phyloP scores from a whole-genome alignment of 805 yeast species.

The Teunomyces lycoperdinae region DNA sequence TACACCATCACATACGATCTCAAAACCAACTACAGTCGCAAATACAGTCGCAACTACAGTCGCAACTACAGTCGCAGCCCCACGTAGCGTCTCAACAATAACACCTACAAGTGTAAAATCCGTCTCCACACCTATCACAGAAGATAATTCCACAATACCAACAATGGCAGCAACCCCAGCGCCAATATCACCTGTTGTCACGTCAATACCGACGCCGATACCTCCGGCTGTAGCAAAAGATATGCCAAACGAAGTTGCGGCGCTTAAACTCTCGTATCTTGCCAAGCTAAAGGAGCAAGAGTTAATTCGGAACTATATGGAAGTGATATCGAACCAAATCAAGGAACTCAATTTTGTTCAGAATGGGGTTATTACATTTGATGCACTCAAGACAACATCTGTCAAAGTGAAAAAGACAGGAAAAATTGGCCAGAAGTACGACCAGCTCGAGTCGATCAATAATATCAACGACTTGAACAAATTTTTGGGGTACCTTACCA shows the following conservation, averaged over 20 bases:
- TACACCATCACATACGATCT: too few relatives aligned
- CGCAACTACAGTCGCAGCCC: not conserved
- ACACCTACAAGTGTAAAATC: too few relatives aligned
- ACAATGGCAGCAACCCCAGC: not conserved
- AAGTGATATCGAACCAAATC: slow-evolving; percentile 40
- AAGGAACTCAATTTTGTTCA: slow-evolving; percentile 42
- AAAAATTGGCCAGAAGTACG: slow-evolving; percentile 13
- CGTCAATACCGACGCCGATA: slow-evolving; percentile 3
- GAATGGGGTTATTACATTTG: slow-evolving; percentile 43
- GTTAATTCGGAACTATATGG: slow-evolving; percentile 40
- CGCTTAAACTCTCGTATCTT: slow-evolving; percentile 31
- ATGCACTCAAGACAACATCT: slow-evolving; percentile 27
- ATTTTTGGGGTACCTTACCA: slow-evolving; percentile 36
- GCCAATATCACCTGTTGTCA: not conserved
- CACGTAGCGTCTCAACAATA: not conserved
- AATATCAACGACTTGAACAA: slow-evolving; percentile 40
- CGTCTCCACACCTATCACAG: too few relatives aligned
- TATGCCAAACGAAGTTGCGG: slow-evolving; percentile 14
- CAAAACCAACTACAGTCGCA: not conserved
- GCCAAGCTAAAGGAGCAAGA: slow-evolving; percentile 42
- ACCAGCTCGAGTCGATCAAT: slow-evolving; percentile 38
- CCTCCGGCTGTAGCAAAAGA: slow-evolving; percentile 4
- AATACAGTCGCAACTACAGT: not conserved
- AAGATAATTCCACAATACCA: not conserved
- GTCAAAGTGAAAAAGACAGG: slow-evolving; percentile 4